Percentiles rank a stretch among this genome's conserved stretches.
phyloP scores from a whole-genome alignment of 768 basidiomycete species.

The Serendipita sp. region DNA sequence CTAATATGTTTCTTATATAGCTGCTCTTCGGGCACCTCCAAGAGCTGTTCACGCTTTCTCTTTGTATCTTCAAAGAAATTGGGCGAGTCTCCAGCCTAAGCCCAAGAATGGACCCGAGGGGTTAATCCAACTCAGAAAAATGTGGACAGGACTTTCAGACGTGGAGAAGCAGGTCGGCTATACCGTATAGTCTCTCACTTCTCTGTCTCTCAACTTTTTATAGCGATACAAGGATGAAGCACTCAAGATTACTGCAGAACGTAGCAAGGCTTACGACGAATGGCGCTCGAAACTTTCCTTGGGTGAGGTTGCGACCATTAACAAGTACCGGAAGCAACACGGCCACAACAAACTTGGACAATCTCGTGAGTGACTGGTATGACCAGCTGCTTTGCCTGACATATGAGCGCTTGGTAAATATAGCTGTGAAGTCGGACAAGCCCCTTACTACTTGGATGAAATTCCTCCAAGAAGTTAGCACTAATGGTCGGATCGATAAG shows the following conservation, averaged over 20 bases:
- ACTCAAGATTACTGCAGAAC: neutral
- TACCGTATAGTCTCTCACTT: neutral
- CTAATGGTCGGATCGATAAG: neutral
- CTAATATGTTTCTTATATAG: neutral
- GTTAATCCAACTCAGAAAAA: neutral
- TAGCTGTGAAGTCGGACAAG: neutral
- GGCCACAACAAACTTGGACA: neutral
- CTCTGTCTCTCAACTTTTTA: neutral
- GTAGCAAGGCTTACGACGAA: neutral
- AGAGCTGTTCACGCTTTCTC: neutral
- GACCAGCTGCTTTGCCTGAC: neutral
- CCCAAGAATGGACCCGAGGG: neutral
- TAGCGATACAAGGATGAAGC: neutral
- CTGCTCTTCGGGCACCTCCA: neutral
- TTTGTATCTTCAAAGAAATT: neutral
- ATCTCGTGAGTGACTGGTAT: neutral
- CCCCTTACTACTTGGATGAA: neutral
- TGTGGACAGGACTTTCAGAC: neutral
- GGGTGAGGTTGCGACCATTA: neutral
- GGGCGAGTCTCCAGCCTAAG: neutral
- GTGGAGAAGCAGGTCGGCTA: neutral
- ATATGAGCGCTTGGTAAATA: neutral
- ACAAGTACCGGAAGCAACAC: neutral
- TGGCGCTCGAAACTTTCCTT: neutral
- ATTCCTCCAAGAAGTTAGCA: neutral